phyloP scores from a whole-genome alignment of 2,329 filamentous ascomycete species.

The Colletotrichum theobromicola region DNA sequence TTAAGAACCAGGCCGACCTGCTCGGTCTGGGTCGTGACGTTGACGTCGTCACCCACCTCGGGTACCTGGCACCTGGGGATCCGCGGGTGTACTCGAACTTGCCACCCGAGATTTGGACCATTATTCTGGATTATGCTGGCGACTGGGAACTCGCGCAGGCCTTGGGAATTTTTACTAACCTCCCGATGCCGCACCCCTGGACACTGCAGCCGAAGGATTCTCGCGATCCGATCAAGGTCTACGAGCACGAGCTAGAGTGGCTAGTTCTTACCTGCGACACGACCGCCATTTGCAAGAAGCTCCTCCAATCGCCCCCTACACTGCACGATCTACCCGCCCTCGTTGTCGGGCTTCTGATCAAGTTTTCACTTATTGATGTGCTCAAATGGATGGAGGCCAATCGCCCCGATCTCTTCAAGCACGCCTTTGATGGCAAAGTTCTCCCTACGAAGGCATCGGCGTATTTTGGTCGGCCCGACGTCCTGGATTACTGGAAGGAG shows the following conservation, averaged over 20 bases:
- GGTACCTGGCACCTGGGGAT: constrained; percentile 36
- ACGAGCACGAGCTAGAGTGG: constrained; percentile 83
- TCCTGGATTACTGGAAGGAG: constrained; percentile 90
- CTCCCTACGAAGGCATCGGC: constrained; percentile 88
- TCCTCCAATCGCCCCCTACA: constrained; percentile 73
- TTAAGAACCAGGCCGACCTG: constrained; percentile 79
- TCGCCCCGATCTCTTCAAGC: constrained; percentile 65
- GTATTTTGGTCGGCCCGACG: constrained; percentile 82
- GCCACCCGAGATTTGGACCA: constrained; percentile 87
- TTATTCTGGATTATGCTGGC: constrained; percentile 81
- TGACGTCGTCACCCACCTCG: constrained; percentile 54
- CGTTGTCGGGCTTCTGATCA: constrained; percentile 87
- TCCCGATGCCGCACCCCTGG: constrained; percentile 78
- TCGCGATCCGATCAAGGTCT: constrained; percentile 70
- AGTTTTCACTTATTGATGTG: constrained; percentile 83
- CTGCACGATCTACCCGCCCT: constrained; percentile 77
- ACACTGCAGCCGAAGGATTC: constrained; percentile 60
- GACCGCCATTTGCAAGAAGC: constrained; percentile 73
- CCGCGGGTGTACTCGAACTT: constrained; percentile 53
- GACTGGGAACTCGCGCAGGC: constrained; percentile 92
- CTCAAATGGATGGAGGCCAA: constrained; percentile 71
- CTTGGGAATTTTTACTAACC: constrained; percentile 79
- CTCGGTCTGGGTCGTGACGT: constrained; percentile 76
- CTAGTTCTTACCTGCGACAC: constrained; percentile 78
- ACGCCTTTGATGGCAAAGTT: constrained; percentile 83